A percentile compares a stretch with the other conserved stretches of the same genome.
These are phyloP conservation scores for Hirschfeldia incana DNA, from an alignment of 345 rosid genomes.

Conservation along the genomic window DNA sequence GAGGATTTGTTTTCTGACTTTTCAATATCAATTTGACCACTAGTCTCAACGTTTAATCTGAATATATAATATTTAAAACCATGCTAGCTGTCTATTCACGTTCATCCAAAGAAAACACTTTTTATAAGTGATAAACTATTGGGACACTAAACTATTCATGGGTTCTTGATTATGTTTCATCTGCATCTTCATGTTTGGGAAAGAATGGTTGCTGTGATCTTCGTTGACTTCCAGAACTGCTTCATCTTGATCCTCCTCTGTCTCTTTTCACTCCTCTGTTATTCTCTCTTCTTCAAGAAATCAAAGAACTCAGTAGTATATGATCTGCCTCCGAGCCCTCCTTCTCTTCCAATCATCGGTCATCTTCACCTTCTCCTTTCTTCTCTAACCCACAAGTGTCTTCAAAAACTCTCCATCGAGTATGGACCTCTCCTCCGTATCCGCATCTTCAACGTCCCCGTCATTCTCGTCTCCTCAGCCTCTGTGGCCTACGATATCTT, in stretches of 20 bases:
- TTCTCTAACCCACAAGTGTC: constrained; percentile 1
- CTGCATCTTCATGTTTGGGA: background rate
- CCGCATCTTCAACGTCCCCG: constrained; percentile 11
- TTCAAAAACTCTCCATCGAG: constrained; percentile 11
- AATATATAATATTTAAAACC: too few relatives aligned
- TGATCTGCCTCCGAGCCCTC: constrained; percentile 24
- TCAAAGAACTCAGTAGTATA: background rate
- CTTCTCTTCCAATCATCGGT: constrained; percentile 8
- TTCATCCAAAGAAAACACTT: too few relatives aligned
- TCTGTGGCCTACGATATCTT: constrained; percentile 12
- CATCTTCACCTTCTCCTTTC: constrained; percentile 19
- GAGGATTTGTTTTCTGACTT: too few relatives aligned
- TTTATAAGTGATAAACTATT: background rate
- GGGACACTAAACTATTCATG: background rate
- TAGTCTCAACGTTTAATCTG: too few relatives aligned
- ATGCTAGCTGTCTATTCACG: too few relatives aligned
- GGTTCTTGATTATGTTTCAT: background rate
- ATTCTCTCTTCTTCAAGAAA: constrained; percentile 18
- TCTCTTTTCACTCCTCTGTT: constrained; percentile 2
- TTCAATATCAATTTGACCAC: too few relatives aligned
- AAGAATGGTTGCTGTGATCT: background rate
- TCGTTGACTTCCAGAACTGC: background rate
- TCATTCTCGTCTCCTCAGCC: constrained; percentile 25
- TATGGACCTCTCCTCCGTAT: constrained; percentile 24
- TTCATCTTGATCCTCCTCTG: background rate